phyloP scores from a whole-genome alignment of 306 rosid genomes.

The Lathyrus aphaca region DNA sequence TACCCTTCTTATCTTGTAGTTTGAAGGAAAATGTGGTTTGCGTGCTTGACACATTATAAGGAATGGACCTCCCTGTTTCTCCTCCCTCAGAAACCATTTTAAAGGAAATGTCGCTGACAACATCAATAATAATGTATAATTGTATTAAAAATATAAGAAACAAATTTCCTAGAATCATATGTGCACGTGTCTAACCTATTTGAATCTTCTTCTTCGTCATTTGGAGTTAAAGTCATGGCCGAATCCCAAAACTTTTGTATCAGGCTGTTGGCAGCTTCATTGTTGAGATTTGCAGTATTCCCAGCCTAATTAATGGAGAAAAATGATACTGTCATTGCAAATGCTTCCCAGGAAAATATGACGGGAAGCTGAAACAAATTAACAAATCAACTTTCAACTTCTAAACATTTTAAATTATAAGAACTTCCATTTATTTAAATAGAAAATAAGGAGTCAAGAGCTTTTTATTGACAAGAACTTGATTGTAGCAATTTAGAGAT shows the following conservation, averaged over 20 bases:
- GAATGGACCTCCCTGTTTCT: conserved; percentile 57
- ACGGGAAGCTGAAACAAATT: background rate
- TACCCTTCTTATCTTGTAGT: conserved; percentile 76
- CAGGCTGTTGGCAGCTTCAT: conserved; percentile 74
- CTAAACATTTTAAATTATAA: background rate
- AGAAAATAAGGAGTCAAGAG: background rate
- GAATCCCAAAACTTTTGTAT: conserved; percentile 98
- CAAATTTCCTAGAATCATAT: conserved; percentile 5
- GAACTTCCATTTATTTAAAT: background rate
- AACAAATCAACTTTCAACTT: conserved; percentile 1
- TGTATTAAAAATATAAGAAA: conserved; percentile 19
- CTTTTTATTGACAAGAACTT: background rate
- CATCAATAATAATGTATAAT: conserved; percentile 37
- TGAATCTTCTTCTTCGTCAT: conserved; percentile 74
- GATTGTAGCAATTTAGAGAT: background rate
- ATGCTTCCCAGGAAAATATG: conserved; percentile 4
- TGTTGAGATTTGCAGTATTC: conserved; percentile 57
- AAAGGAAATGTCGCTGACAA: conserved; percentile 72
- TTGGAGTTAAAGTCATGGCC: conserved; percentile 72
- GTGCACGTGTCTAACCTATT: conserved; percentile 61
- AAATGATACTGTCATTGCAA: conserved; percentile 13
- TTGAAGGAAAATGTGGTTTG: conserved; percentile 66
- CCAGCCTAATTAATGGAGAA: conserved; percentile 66
- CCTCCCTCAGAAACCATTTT: conserved; percentile 78
- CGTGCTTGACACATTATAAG: conserved; percentile 46